phyloP scores from a whole-genome alignment of 1,284 basidiomycete species.

The Athelia psychrophila region DNA sequence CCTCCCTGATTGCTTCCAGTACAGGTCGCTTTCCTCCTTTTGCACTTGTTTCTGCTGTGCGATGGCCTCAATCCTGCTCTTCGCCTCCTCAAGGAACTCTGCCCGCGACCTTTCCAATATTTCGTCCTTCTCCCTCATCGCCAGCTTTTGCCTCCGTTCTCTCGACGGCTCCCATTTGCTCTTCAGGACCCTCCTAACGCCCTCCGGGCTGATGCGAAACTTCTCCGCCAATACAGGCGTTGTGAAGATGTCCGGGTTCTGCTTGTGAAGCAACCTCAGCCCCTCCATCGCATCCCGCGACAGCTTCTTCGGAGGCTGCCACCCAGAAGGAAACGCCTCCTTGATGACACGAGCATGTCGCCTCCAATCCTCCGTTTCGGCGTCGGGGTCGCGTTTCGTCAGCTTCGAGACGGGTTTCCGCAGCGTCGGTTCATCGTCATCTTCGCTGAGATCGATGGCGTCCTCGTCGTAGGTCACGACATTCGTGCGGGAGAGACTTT shows the following conservation, averaged over 20 bases:
- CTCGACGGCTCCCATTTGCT: slow-evolving; percentile 74
- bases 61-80: slow-evolving; percentile 41
- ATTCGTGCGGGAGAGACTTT: slow-evolving; percentile 46
- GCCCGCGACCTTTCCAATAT: slow-evolving; percentile 31
- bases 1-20: slow-evolving; percentile 12
- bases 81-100: slow-evolving; percentile 27
- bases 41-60: slow-evolving; percentile 1
- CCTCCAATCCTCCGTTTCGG: slow-evolving; percentile 34
- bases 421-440: slow-evolving; percentile 40
- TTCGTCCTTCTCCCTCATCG: slow-evolving; percentile 53
- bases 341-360: slow-evolving; percentile 46
- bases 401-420: slow-evolving; percentile 37
- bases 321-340: slow-evolving; percentile 70
- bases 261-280: slow-evolving; percentile 67
- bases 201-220: slow-evolving; percentile 86
- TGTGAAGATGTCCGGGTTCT: slow-evolving; percentile 70
- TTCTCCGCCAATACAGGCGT: slow-evolving; percentile 72
- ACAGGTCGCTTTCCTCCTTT: slow-evolving; percentile 25
- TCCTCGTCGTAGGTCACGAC: slow-evolving; percentile 48
- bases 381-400: slow-evolving; percentile 50
- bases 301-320: slow-evolving; percentile 84
- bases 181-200: slow-evolving; percentile 80
- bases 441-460: slow-evolving; percentile 50
- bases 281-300: slow-evolving; percentile 92
- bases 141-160: slow-evolving; percentile 51